A percentile compares a stretch with the other conserved stretches of the same genome.
Evolutionary conservation across 768 basidiomycete genomes (phyloP).

Genomic region (Kwoniella sp.): DNA sequence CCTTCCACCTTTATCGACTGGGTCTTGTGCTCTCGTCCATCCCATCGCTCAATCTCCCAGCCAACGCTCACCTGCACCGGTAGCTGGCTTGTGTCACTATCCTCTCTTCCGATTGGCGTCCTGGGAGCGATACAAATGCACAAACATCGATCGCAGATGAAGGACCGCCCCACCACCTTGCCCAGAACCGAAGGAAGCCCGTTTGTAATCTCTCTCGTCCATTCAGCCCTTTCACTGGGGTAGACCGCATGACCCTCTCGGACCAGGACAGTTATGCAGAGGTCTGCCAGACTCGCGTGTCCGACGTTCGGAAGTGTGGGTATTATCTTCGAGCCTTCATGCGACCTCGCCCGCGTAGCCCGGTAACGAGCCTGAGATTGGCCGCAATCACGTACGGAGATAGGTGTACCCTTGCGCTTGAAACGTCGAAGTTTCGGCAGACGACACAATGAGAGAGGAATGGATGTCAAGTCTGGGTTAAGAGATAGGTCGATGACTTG

Average conservation of each 20-base stretch:
- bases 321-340: not conserved
- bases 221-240: not conserved
- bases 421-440: conserved; percentile 6
- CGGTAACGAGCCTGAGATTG: not conserved
- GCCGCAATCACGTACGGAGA: not conserved
- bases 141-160: conserved; percentile 1
- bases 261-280: not conserved
- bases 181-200: not conserved
- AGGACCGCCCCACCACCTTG: not conserved
- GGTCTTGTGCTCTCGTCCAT: not conserved
- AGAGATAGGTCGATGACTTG: conserved; percentile 12
- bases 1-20: not conserved
- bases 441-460: conserved; percentile 12
- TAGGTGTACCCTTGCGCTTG: not conserved
- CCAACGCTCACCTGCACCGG: not conserved
- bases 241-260: not conserved
- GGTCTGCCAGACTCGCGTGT: not conserved
- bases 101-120: not conserved
- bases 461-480: conserved; percentile 8
- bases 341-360: not conserved
- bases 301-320: not conserved
- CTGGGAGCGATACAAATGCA: not conserved
- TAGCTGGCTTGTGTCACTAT: too few species aligned
- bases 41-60: not conserved
- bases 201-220: not conserved